Percentiles rank a stretch among this genome's conserved stretches.
Evolutionary conservation across 2,329 filamentous ascomycete species (phyloP).

Genomic region (Herpotrichia juniperi): DNA sequence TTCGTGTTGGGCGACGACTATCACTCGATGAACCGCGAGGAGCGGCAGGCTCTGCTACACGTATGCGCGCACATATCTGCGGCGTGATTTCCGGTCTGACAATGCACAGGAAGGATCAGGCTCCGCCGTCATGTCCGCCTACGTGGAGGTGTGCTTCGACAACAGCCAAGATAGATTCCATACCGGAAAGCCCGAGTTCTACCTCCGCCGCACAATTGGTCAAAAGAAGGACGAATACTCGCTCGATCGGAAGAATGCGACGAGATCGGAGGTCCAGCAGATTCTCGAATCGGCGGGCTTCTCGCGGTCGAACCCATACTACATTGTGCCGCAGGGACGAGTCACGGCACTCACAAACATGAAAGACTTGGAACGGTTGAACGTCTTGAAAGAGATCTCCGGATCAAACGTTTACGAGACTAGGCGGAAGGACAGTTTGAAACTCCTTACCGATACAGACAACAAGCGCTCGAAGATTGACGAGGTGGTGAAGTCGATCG

Average conservation of each 20-base stretch:
- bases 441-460: slow-evolving; percentile 96
- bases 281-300: slow-evolving; percentile 95
- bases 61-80: slow-evolving; percentile 42
- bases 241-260: slow-evolving; percentile 94
- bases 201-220: slow-evolving; percentile 91
- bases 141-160: slow-evolving; percentile 98
- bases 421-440: slow-evolving; percentile 85
- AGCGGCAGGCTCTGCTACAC: slow-evolving; percentile 94
- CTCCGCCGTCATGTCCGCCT: slow-evolving; percentile 98
- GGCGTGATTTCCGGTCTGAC: slow-evolving; percentile 30
- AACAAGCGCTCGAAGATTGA: slow-evolving; percentile 96
- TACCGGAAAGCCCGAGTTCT: slow-evolving; percentile 87
- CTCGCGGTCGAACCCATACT: slow-evolving; percentile 96
- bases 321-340: slow-evolving; percentile 96
- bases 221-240: slow-evolving; percentile 99
- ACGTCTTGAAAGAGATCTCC: slow-evolving; percentile 94
- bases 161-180: slow-evolving; percentile 96
- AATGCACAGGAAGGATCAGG: slow-evolving; percentile 79
- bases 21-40: slow-evolving; percentile 92
- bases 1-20: slow-evolving; percentile 99
- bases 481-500: slow-evolving; percentile 88
- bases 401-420: slow-evolving; percentile 97
- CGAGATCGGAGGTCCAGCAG: slow-evolving; percentile 92
- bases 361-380: slow-evolving; percentile 92
- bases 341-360: slow-evolving; percentile 97